Conservation (phyloP, 176 grass and related monocot species). For the Raddia distichophylla region DNA sequence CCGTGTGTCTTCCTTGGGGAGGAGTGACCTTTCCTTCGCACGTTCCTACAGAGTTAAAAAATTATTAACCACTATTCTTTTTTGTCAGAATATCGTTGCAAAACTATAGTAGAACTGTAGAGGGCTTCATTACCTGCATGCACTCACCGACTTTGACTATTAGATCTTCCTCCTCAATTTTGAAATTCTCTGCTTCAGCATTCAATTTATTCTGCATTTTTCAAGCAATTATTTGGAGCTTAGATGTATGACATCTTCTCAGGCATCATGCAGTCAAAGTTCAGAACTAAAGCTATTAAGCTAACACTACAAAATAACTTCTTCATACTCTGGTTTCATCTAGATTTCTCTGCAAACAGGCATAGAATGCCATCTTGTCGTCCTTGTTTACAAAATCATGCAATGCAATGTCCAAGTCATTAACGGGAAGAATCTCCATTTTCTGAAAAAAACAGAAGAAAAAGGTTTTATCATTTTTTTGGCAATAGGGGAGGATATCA, state of each 20-base stretch:
- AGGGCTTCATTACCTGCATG: slow-evolving; percentile 66
- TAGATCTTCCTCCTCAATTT: slow-evolving; percentile 81
- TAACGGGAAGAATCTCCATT: slow-evolving; percentile 98
- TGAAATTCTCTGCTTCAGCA: slow-evolving; percentile 68
- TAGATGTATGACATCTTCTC: slow-evolving; percentile 28
- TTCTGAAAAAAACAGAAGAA: slow-evolving; percentile 58
- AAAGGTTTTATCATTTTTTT: no score
- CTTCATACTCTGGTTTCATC: slow-evolving; percentile 83
- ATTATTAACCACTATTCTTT: slow-evolving; percentile 21
- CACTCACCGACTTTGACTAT: slow-evolving; percentile 84
- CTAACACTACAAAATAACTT: slow-evolving; percentile 6
- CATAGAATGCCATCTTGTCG: slow-evolving; percentile 86
- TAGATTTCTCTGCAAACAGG: slow-evolving; percentile 85
- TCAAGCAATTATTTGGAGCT: slow-evolving; percentile 29
- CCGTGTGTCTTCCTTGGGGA: slow-evolving; percentile 55
- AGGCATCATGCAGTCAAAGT: slow-evolving; percentile 22
- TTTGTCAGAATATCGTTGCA: slow-evolving; percentile 4
- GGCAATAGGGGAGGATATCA: slow-evolving; percentile 66
- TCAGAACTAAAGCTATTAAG: neutral
- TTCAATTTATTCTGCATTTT: slow-evolving; percentile 74
- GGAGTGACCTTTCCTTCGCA: slow-evolving; percentile 68
- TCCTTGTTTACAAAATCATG: slow-evolving; percentile 98
- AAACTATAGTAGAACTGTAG: slow-evolving; percentile 17
- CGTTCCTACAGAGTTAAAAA: slow-evolving; percentile 63
- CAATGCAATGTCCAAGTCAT: slow-evolving; percentile 96